Base-by-base conservation (phyloP, 2,329 filamentous ascomycete genomes). In the Nigrospora oryzae region DNA sequence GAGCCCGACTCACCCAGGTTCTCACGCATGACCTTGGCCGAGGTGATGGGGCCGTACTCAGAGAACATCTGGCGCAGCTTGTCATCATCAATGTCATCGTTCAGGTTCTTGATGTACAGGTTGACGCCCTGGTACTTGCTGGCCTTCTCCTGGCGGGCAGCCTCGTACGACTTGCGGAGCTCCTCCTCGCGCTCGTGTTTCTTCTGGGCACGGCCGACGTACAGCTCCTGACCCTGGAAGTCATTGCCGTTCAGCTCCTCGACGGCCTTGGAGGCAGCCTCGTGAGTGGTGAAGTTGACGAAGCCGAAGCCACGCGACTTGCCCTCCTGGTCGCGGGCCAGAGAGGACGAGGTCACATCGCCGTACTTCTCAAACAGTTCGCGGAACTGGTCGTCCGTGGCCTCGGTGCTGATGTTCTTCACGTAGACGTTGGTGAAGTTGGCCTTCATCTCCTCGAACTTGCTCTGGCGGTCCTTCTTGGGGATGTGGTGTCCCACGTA, bases 401-500 rank as follows among this genome's bases (percentile, higher is more conserved):
- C 87, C 40, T 96, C 91, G 33, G 73, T 62, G 59, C 83, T 81
- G 58, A 98, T 85, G 75, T 98, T 98, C 84, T 98, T 98, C 75
- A 98, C 88, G 74, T 98, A 98, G 70, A 98, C 84, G 69, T 98
- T 98, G 76, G 93, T 98, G 80, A 94, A 98, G 79, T 98, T 98
- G 69, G 93, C 93, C 84, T 98, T 98, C 91, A 98, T 98, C 79
- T 98, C 93, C 76, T 98, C 93, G 59, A 97, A 97, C 76, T 98
- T 98, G 88, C 89, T 95, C 81, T 97, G 93, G 61, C 93, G 91
- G 65, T 98, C 93, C 81, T 97, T 97, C 86, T 97, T 97, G 67
- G 93, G 90, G 62, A 98, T 97, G 74, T 98, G 93, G 73, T 96
- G 91, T 53, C 93, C 93, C 57, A 98, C 93, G 59, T 94, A 98